phyloP scores from a whole-genome alignment of 78 protist species.

The Chrysochromulina parva region DNA sequence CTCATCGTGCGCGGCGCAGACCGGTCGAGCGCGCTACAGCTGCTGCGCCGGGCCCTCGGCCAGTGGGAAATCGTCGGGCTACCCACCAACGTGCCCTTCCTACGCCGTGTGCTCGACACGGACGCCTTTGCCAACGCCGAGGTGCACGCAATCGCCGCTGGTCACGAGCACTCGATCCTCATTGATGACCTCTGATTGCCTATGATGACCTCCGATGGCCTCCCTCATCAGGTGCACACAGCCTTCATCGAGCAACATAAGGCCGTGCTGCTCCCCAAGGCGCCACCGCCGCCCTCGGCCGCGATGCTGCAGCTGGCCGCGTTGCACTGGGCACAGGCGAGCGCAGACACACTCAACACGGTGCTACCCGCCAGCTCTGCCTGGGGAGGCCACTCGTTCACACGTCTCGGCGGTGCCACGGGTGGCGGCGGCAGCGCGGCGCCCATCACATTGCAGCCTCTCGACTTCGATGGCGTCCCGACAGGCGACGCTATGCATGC shows the following conservation, averaged over 20 bases:
- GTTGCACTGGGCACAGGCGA: not conserved
- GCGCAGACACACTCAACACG: not conserved
- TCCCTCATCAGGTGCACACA: not conserved
- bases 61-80: not conserved
- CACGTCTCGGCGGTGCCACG: not conserved
- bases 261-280: not conserved
- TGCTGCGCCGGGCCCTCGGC: not conserved
- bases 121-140: not conserved
- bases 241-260: not conserved
- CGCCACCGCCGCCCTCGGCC: not conserved
- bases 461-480: not conserved
- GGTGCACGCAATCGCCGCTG: not conserved
- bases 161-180: too few relatives aligned
- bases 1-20: constrained; percentile 50
- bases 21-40: not conserved
- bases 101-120: too few relatives aligned
- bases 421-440: not conserved
- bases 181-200: too few relatives aligned
- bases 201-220: not conserved
- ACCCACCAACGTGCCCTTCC: constrained; percentile 3
- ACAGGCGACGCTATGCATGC: too few relatives aligned
- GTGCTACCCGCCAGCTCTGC: not conserved
- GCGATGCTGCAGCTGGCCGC: not conserved
- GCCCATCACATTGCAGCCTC: not conserved
- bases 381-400: not conserved